Conservation (phyloP, 257 asterid species). For the Leonotis leonurus region DNA sequence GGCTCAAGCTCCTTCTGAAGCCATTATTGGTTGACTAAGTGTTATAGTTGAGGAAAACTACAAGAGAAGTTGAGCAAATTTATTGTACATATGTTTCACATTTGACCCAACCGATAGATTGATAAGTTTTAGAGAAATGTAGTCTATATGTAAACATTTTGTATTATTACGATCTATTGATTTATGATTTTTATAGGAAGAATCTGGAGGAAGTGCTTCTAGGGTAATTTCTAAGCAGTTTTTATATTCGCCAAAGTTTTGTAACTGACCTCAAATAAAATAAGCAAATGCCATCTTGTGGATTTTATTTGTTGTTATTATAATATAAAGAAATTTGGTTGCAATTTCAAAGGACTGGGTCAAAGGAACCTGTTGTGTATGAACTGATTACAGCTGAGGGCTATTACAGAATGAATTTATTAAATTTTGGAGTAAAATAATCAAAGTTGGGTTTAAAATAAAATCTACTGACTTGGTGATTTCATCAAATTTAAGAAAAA, state of each 20-base stretch:
- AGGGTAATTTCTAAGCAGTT: not conserved
- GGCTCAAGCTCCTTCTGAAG: not conserved
- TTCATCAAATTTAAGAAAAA: conserved; percentile 7
- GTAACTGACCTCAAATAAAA: conserved; percentile 3
- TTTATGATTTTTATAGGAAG: conserved; percentile 27
- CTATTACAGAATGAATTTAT: no score
- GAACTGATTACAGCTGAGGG: no score
- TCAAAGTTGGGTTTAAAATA: no score
- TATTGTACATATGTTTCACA: conserved; percentile 13
- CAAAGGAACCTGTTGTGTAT: not conserved
- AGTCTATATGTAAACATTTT: not conserved
- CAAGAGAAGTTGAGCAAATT: not conserved
- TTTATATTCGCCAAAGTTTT: conserved; percentile 2
- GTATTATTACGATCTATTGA: not conserved
- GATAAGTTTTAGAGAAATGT: conserved; percentile 5
- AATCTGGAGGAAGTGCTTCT: not conserved
- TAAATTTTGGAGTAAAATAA: no score
- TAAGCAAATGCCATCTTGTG: no score
- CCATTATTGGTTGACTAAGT: not conserved
- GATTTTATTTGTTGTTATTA: no score
- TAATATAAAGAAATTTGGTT: not conserved
- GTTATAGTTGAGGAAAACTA: not conserved
- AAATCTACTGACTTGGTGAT: not conserved
- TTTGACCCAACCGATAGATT: not conserved
- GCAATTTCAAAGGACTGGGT: not conserved